Evolutionary conservation across 2,329 filamentous ascomycete genomes (phyloP).

Genomic region (Fusarium sublunatum): DNA sequence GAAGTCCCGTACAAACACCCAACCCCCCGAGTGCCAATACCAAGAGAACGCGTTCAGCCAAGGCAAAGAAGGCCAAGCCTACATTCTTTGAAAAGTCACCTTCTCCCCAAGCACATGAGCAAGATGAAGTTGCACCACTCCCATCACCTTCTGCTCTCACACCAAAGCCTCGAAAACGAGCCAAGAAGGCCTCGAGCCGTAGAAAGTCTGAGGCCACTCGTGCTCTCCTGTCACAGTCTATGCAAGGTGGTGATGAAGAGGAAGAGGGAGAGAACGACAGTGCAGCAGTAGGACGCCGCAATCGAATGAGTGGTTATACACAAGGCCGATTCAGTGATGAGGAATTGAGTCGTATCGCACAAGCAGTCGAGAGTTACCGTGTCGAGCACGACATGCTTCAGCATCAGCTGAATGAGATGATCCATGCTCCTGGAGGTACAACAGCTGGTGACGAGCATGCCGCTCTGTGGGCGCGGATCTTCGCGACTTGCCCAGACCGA

Average conservation of each 20-base stretch:
- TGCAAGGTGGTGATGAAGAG: conserved; percentile 39
- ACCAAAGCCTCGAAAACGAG: conserved; percentile 47
- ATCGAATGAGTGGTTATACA: conserved; percentile 46
- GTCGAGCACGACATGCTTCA: conserved; percentile 57
- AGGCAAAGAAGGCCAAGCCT: conserved; percentile 62
- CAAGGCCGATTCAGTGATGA: conserved; percentile 58
- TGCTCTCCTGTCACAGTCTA: conserved; percentile 34
- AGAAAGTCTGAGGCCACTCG: conserved; percentile 34
- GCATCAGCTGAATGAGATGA: conserved; percentile 60
- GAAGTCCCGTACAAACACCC: conserved; percentile 36
- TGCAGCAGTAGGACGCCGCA: conserved; percentile 33
- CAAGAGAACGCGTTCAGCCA: conserved; percentile 50
- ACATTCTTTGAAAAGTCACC: conserved; percentile 56
- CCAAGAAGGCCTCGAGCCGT: conserved; percentile 48
- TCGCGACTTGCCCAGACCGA: conserved; percentile 60
- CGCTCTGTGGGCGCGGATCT: conserved; percentile 64
- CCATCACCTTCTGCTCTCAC: conserved; percentile 51
- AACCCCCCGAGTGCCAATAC: conserved; percentile 39
- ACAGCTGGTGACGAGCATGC: conserved; percentile 51
- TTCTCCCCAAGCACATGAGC: conserved; percentile 30
- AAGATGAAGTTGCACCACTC: conserved; percentile 42
- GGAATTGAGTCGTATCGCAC: conserved; percentile 56
- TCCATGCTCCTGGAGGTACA: conserved; percentile 52
- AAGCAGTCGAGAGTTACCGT: conserved; percentile 59
- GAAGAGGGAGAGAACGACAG: conserved; percentile 34